Evolutionary conservation across 1,139 yeast species (phyloP).

Genomic region (Wickerhamomyces sp.): DNA sequence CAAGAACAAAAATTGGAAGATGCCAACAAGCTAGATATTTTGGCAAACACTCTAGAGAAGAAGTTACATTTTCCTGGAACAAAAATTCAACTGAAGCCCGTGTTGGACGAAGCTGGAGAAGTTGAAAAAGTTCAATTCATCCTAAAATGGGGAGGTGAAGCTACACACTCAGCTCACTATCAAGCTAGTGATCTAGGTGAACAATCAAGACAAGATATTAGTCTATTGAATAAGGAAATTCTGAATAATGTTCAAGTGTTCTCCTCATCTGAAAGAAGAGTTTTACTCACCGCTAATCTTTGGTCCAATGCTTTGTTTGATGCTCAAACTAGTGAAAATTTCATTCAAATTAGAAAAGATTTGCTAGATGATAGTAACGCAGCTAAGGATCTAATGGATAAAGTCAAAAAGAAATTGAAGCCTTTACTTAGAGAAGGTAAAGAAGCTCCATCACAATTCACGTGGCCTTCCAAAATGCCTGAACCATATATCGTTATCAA

Average conservation of each 20-base stretch:
- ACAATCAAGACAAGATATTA: conserved; percentile 87
- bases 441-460: conserved; percentile 97
- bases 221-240: conserved; percentile 79
- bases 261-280: conserved; percentile 94
- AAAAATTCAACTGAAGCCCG: conserved; percentile 91
- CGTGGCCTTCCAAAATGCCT: conserved; percentile 99
- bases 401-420: conserved; percentile 93
- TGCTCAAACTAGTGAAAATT: conserved; percentile 64
- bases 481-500: conserved; percentile 92
- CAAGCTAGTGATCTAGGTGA: conserved; percentile 96
- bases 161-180: conserved; percentile 94
- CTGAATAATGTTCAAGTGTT: conserved; percentile 80
- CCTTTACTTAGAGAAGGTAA: conserved; percentile 93
- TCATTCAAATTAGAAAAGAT: conserved; percentile 81
- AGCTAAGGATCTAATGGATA: conserved; percentile 96
- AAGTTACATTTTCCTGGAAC: conserved; percentile 93
- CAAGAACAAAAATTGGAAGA: conserved; percentile 79
- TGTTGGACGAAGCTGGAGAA: conserved; percentile 61
- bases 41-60: conserved; percentile 81
- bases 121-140: conserved; percentile 95
- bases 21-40: conserved; percentile 64
- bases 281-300: conserved; percentile 84
- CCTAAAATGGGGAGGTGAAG: conserved; percentile 99
- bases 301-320: conserved; percentile 83
- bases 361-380: conserved; percentile 95